Evolutionary conservation across 805 yeast species (phyloP).

Genomic region (Debaryomyces castellii): DNA sequence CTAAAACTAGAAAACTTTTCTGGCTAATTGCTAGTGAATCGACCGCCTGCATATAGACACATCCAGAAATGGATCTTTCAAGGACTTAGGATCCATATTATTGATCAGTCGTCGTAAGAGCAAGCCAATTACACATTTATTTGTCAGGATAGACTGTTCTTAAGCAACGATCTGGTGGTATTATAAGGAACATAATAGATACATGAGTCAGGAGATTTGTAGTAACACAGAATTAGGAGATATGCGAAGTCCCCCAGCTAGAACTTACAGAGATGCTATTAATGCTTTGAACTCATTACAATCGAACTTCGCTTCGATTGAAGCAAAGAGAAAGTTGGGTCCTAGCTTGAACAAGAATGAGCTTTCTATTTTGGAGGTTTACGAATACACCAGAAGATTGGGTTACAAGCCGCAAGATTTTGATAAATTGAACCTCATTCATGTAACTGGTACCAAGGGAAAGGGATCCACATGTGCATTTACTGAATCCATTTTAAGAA

Average conservation of each 20-base stretch:
- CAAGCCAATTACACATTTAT: background rate
- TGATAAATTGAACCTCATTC: constrained; percentile 75
- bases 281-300: constrained; percentile 82
- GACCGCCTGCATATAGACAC: background rate
- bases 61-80: background rate
- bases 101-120: background rate
- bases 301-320: constrained; percentile 86
- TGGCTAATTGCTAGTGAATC: background rate
- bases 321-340: constrained; percentile 75
- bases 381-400: constrained; percentile 37
- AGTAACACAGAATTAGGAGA: background rate
- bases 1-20: background rate
- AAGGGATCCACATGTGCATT: constrained; percentile 98
- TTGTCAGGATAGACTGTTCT: background rate
- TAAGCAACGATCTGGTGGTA: background rate
- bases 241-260: constrained; percentile 11
- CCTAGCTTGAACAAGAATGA: constrained; percentile 54
- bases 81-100: background rate
- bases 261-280: constrained; percentile 68
- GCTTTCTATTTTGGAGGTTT: constrained; percentile 79
- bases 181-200: background rate
- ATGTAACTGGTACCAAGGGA: constrained; percentile 97
- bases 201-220: background rate
- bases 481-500: constrained; percentile 72
- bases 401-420: constrained; percentile 58